phyloP scores from a whole-genome alignment of 2,329 filamentous ascomycete species.

The Curvularia sp. region DNA sequence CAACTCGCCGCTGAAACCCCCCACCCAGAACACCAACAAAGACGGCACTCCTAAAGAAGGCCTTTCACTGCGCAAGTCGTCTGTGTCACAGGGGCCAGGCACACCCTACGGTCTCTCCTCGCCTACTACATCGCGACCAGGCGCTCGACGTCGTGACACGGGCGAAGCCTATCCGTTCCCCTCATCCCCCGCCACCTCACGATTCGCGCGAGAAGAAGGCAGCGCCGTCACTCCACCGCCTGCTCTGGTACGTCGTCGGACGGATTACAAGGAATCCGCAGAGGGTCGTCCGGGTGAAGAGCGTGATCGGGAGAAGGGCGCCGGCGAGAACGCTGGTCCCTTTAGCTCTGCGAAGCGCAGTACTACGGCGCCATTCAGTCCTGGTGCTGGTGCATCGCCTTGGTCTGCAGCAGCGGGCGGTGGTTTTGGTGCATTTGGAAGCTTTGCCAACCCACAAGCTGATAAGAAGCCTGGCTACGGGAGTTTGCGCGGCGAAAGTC shows the following conservation, averaged over 20 bases:
- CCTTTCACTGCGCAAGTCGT: conserved; percentile 77
- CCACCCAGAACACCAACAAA: conserved; percentile 71
- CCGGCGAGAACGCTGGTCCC: conserved; percentile 52
- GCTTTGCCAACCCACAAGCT: conserved; percentile 67
- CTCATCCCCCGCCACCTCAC: conserved; percentile 66
- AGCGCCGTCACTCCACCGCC: conserved; percentile 67
- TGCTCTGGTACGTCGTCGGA: conserved; percentile 66
- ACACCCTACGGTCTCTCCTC: conserved; percentile 74
- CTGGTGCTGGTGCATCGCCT: conserved; percentile 60
- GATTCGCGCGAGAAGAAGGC: conserved; percentile 70
- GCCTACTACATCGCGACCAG: conserved; percentile 75
- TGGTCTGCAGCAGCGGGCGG: conserved; percentile 67
- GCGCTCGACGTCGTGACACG: conserved; percentile 83
- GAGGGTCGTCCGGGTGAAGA: conserved; percentile 56
- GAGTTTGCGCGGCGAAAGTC: conserved; percentile 75
- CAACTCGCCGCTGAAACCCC: conserved; percentile 91
- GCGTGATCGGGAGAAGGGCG: conserved; percentile 57
- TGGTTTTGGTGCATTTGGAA: conserved; percentile 83
- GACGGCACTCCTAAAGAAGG: conserved; percentile 63
- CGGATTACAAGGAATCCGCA: conserved; percentile 64
- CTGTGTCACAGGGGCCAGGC: conserved; percentile 73
- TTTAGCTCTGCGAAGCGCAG: conserved; percentile 65
- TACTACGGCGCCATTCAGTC: conserved; percentile 61
- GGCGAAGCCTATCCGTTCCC: conserved; percentile 70
- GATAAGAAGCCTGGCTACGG: conserved; percentile 77